Base-by-base conservation (phyloP, 352 stramenopile species). In the Aphanomyces euteiches region DNA sequence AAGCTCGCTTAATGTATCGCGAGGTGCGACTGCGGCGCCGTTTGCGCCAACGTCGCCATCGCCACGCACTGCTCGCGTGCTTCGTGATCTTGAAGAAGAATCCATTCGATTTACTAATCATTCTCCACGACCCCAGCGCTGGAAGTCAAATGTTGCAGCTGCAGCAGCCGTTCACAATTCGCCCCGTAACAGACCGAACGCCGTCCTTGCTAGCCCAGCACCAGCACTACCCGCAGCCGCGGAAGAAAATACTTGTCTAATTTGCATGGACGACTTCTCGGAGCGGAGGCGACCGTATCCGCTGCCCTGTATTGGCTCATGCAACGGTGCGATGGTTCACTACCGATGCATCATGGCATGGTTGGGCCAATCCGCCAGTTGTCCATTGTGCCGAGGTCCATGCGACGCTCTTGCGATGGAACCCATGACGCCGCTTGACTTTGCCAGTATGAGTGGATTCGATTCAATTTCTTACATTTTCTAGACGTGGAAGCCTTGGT, bases 261-360 rank as follows among this genome's bases (percentile, higher is more conserved):
- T 95, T 60, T 95, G 87, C 63, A 95, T 95, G 87, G 87, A 95
- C 73, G 86, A 95, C 74, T 95, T 95, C 80, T 91, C 85, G 47
- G 84, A 82, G 17, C 75, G 86, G 56, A 81, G 87, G 17, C 92
- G 92, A 68, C 85, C 87, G 21, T 95, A 95, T 47, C 87, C 87
- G n/a, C 68, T 95, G 38, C 87, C 87, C 2, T 95, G 87, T 45
- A 85, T 84, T 3, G 85, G 86, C 7, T 78, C 87, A 40, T 93
- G 86, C 63, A 93, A 84, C 0, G 87, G 87, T 37, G 87, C 86
- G 5, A 90, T 72, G 45, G 87, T 95, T 65, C 87, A 95, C 75
- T 95, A 95, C 66, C 78, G 87, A 5, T 95, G 87, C 63, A 95
- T 95, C 56, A 95, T 93, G 85, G 87, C 87, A 53, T 95, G 87